phyloP scores from a whole-genome alignment of 2,329 filamentous ascomycete genomes.

The Xylariaceae sp. region DNA sequence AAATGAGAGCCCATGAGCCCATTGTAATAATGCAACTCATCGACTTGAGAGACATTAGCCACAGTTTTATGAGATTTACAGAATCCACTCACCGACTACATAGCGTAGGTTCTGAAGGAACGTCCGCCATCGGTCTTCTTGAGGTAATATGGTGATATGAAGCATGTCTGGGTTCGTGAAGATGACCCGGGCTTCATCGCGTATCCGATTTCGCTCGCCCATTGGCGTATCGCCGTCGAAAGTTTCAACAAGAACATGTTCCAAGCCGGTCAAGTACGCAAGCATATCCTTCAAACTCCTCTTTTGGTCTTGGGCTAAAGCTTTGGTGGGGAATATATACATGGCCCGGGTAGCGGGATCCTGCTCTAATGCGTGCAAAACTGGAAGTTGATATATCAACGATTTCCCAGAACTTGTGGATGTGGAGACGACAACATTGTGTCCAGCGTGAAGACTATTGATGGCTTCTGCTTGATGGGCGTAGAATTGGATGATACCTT shows the following conservation, averaged over 20 bases:
- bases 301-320: slow-evolving; percentile 88
- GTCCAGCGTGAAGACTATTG: slow-evolving; percentile 76
- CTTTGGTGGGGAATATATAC: slow-evolving; percentile 98
- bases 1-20: slow-evolving; percentile 92
- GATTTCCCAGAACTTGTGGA: slow-evolving; percentile 97
- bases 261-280: slow-evolving; percentile 71
- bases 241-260: slow-evolving; percentile 77
- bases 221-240: slow-evolving; percentile 95
- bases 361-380: slow-evolving; percentile 78
- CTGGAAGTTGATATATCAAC: slow-evolving; percentile 94
- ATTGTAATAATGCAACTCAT: slow-evolving; percentile 95
- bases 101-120: slow-evolving; percentile 88
- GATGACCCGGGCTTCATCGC: slow-evolving; percentile 85
- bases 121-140: slow-evolving; percentile 82
- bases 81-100: slow-evolving; percentile 60
- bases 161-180: slow-evolving; percentile 99
- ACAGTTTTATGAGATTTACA: slow-evolving; percentile 22
- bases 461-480: slow-evolving; percentile 92
- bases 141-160: slow-evolving; percentile 86
- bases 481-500: slow-evolving; percentile 80
- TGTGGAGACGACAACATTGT: slow-evolving; percentile 87
- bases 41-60: slow-evolving; percentile 44
- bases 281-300: slow-evolving; percentile 83
- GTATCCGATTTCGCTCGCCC: slow-evolving; percentile 69
- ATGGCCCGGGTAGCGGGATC: slow-evolving; percentile 77